Base-by-base conservation (phyloP, 345 rosid genomes). In the Gossypium turneri region DNA sequence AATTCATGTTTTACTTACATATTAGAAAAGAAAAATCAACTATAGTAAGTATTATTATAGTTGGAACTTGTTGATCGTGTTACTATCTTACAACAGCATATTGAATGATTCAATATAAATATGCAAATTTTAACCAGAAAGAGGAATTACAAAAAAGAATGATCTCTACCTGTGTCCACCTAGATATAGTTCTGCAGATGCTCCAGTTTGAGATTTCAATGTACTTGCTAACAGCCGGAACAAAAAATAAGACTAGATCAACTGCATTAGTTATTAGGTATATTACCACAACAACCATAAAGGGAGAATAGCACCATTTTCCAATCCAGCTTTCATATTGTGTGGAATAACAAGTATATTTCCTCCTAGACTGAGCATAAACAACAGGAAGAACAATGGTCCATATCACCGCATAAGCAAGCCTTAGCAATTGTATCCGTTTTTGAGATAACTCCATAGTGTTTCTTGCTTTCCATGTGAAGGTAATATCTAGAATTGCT, bases 101-200 rank as follows among this genome's bases (percentile, higher is more conserved):
- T 4, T 1, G 13, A 27, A 50, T 12, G 13, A 50, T 48, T 68
- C 22, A 15, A 68, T 25, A 27, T 53, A 24, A 48, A 65, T 47
- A 41, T 68, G 2, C 52, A 64, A 55, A 55, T 52, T 57, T 13
- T 58, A 12, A n/a, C n/a, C 17, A 7, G 29, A 41, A 52, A 68
- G 17, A 55, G 41, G 25, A 44, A 56, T 67, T 55, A n/a, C 19
- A 71, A 72, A 34, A 20, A 61, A 24, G 19, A 56, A 69, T n/a
- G 19, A 55, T 47, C 12, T 68, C 15, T 92, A 94, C 98, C 97
- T 90, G 86, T 75, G 85, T 84, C 97, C 98, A 94, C 94, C 95
- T 86, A 56, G 88, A 80, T 47, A 92, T 75, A 24, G 78, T 65
- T 81, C 66, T 85, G 84, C 86, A 90, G n/a, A 91, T 77, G 80